Evolutionary conservation across 495 filamentous ascomycete genomes (phyloP).

Genomic region (Xylaria flabelliformis): DNA sequence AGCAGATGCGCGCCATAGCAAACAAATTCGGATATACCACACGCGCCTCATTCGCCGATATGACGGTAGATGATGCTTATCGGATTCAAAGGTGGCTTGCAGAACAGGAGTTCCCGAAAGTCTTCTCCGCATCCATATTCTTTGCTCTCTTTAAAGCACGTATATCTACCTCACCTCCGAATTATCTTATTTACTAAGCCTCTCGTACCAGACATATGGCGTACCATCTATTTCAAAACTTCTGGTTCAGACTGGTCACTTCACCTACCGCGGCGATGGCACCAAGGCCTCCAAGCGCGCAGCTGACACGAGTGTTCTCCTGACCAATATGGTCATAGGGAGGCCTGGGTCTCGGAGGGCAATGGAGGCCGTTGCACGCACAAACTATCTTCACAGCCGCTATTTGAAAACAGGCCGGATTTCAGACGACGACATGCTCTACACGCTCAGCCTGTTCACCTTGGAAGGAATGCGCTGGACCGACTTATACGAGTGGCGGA

Average conservation of each 20-base stretch:
- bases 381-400: slow-evolving; percentile 56
- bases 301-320: slow-evolving; percentile 62
- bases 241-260: neutral
- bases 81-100: neutral
- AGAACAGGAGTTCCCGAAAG: neutral
- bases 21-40: neutral
- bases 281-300: slow-evolving; percentile 63
- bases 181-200: neutral
- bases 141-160: neutral
- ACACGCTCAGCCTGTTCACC: slow-evolving; percentile 50
- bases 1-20: neutral
- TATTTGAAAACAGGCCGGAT: slow-evolving; percentile 51
- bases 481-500: slow-evolving; percentile 51
- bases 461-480: slow-evolving; percentile 47
- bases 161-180: neutral
- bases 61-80: neutral
- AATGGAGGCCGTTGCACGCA: slow-evolving; percentile 48
- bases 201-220: neutral
- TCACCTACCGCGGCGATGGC: slow-evolving; percentile 35
- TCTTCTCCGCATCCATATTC: neutral
- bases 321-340: slow-evolving; percentile 59
- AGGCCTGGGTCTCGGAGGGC: slow-evolving; percentile 41
- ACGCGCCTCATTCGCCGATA: neutral
- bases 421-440: slow-evolving; percentile 51
- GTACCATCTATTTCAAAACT: neutral